Base-by-base conservation (phyloP, 2,329 filamentous ascomycete genomes). In the Botryotinia narcissicola region DNA sequence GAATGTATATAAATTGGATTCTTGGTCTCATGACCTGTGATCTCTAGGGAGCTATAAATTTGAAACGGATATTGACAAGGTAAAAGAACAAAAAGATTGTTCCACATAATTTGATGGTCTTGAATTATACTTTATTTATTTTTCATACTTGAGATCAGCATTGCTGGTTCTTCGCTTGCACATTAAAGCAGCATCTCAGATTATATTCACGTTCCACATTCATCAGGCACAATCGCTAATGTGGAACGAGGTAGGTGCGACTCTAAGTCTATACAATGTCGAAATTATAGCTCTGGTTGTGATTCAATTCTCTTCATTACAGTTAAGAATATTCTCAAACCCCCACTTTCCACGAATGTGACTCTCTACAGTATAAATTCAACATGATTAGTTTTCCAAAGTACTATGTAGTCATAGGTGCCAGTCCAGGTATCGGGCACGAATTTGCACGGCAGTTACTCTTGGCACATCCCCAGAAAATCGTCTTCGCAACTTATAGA, bases 381-480 rank as follows among this genome's bases (percentile, higher is more conserved):
- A 42, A n/a, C 22, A 72, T 66, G 60, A 18, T 20, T 32, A 32
- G n/a, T 42, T n/a, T 22, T 40, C 25, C 32, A 57, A 62, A 70
- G 22, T 25, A 61, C 68, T 70, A 80, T 87, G 22, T 73, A 25
- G 80, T 87, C 14, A 71, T 80, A 18, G 86, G 86, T 57, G 83
- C 82, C 63, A 84, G 85, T 22, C 84, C 84, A 12, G 86, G 86
- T 20, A 82, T 87, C 54, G 86, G 86, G 18, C 79, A 82, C 4
- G 78, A 81, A 32, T 79, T 87, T n/a, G 81, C 81, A 14, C 77
- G 81, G 5, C 80, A 81, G 3, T 79, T 84, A 22, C 46, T 67
- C 82, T 87, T 7, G 75, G 77, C 2, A 76, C 79, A 3, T 84
- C 85, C 5, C 81, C 86, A 8, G 8, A 57, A 29, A 72, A 78